phyloP scores from a whole-genome alignment of 2,329 filamentous ascomycete genomes.

The Phialophora verrucosa region DNA sequence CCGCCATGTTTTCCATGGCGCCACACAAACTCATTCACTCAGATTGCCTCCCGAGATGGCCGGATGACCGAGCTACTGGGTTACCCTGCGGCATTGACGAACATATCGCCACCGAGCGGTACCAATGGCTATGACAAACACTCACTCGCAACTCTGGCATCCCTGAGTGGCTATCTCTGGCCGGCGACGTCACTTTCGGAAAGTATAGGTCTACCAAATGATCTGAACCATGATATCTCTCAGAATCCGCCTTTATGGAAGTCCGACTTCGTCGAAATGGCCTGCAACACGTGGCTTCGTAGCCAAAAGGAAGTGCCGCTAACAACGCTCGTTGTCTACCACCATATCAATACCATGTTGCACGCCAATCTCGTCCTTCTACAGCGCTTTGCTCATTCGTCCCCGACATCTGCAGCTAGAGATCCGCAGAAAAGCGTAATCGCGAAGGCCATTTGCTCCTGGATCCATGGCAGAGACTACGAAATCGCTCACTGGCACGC shows the following conservation, averaged over 20 bases:
- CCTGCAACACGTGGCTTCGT: constrained; percentile 26
- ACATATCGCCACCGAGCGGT: background rate
- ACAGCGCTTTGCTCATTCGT: constrained; percentile 28
- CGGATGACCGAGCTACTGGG: constrained; percentile 6
- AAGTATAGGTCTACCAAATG: background rate
- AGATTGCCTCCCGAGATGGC: background rate
- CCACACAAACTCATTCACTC: constrained; percentile 17
- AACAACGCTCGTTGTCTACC: constrained; percentile 20
- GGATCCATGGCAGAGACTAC: constrained; percentile 20
- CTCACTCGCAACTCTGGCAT: background rate
- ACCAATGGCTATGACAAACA: background rate
- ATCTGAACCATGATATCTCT: background rate
- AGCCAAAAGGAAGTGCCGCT: background rate
- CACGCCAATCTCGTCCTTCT: constrained; percentile 26
- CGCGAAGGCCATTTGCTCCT: constrained; percentile 20
- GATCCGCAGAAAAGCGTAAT: constrained; percentile 23
- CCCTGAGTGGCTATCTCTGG: background rate
- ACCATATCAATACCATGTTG: constrained; percentile 30
- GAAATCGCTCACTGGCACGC: constrained; percentile 28
- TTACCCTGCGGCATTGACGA: constrained; percentile 3
- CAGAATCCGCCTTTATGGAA: constrained; percentile 3
- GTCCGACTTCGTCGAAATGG: constrained; percentile 21
- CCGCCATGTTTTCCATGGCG: constrained; percentile 23
- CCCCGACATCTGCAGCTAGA: constrained; percentile 23
- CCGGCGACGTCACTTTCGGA: background rate